These are phyloP conservation scores for Acacia concinna DNA, from an alignment of 331 rosid genomes.

Conservation along the genomic window DNA sequence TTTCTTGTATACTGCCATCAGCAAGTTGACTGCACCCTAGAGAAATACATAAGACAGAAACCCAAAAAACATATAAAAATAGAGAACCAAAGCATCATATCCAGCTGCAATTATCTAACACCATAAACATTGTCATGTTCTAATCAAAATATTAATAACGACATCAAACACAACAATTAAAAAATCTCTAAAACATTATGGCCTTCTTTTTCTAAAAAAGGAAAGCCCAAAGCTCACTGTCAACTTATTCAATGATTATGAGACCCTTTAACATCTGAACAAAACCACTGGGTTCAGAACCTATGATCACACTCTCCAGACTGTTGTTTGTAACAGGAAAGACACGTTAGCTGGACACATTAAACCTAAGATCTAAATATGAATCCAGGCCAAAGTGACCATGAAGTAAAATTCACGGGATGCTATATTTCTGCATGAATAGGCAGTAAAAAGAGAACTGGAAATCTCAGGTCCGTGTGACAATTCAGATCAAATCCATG, in stretches of 20 bases:
- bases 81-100: constrained; percentile 10
- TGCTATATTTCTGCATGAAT: background rate
- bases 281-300: background rate
- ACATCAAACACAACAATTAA: background rate
- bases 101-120: background rate
- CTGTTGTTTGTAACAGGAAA: background rate
- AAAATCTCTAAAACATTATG: background rate
- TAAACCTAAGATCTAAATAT: background rate
- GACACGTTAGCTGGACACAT: background rate
- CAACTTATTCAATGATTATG: background rate
- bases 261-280: background rate
- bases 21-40: constrained; percentile 95
- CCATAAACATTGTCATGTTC: background rate
- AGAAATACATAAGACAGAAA: constrained; percentile 16
- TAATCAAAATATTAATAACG: background rate
- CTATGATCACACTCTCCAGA: background rate
- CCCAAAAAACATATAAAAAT: background rate
- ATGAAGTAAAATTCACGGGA: background rate
- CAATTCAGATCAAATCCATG: background rate
- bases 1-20: constrained; percentile 89
- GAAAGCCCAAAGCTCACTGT: background rate
- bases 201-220: background rate
- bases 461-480: background rate
- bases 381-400: background rate
- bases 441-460: background rate